These are phyloP conservation scores for Suhomyces coccinellae DNA, from an alignment of 1,139 yeast species.

Conservation along the genomic window DNA sequence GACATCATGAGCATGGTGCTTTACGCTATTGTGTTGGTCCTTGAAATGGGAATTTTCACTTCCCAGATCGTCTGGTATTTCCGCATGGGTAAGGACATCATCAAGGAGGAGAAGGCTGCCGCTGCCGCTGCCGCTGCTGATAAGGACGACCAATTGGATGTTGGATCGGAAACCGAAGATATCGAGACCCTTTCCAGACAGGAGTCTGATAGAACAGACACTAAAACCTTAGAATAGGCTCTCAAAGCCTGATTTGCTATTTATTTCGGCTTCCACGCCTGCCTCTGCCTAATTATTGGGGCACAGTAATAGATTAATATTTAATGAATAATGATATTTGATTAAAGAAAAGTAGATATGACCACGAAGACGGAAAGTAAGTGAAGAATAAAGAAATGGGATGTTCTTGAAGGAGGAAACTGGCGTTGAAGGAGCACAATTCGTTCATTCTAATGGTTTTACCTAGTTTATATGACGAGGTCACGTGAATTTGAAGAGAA, in stretches of 20 bases:
- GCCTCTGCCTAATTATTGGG: neutral
- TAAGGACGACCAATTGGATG: neutral
- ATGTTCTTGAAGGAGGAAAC: neutral
- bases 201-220: neutral
- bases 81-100: constrained; percentile 40
- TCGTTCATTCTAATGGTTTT: no score
- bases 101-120: constrained; percentile 25
- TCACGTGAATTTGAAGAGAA: no score
- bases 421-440: no score
- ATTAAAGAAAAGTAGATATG: neutral
- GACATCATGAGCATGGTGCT: constrained; percentile 79
- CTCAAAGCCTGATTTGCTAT: no score
- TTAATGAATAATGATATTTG: neutral
- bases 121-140: neutral
- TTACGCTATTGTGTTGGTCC: constrained; percentile 66
- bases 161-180: neutral
- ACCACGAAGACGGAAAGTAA: neutral
- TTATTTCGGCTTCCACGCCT: neutral
- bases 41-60: constrained; percentile 75
- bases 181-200: neutral
- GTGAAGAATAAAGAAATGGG: neutral
- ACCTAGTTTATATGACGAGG: no score
- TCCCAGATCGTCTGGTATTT: constrained; percentile 74
- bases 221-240: neutral
- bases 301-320: neutral